These are phyloP conservation scores for Arthroderma sp. DNA, from an alignment of 2,329 filamentous ascomycete genomes.

Conservation along the genomic window DNA sequence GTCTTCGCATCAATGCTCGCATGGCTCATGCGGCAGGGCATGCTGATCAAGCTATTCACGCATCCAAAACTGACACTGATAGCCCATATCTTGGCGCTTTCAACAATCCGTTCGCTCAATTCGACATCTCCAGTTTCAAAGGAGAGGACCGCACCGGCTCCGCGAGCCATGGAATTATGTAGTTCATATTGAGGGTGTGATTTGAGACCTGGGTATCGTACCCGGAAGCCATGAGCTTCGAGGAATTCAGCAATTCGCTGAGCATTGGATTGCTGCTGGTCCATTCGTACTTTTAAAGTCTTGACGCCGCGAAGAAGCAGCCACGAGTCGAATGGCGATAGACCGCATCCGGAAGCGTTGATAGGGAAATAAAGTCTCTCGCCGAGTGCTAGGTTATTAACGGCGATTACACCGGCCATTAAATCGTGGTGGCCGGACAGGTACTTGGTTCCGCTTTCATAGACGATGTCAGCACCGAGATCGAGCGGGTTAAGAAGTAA, in stretches of 20 bases:
- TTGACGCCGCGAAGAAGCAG: slow-evolving; percentile 91
- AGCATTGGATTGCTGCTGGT: slow-evolving; percentile 91
- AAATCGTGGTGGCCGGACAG: slow-evolving; percentile 96
- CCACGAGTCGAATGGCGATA: slow-evolving; percentile 92
- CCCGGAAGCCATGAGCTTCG: slow-evolving; percentile 79
- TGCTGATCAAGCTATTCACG: slow-evolving; percentile 96
- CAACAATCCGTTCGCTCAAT: slow-evolving; percentile 83
- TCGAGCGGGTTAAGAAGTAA: slow-evolving; percentile 89
- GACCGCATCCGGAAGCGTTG: slow-evolving; percentile 86
- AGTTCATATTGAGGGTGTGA: slow-evolving; percentile 94
- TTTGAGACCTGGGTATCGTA: slow-evolving; percentile 85
- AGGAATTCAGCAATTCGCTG: slow-evolving; percentile 86
- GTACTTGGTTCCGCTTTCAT: slow-evolving; percentile 97
- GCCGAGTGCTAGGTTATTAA: slow-evolving; percentile 68
- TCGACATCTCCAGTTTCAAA: slow-evolving; percentile 86
- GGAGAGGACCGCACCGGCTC: slow-evolving; percentile 82
- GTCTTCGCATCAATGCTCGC: slow-evolving; percentile 96
- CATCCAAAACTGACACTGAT: slow-evolving; percentile 97
- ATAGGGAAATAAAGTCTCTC: slow-evolving; percentile 94
- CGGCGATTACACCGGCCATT: slow-evolving; percentile 93
- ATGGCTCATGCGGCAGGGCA: slow-evolving; percentile 99
- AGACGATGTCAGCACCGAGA: slow-evolving; percentile 87
- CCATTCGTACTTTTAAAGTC: slow-evolving; percentile 94
- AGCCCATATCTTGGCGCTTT: slow-evolving; percentile 79
- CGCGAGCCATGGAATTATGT: slow-evolving; percentile 89